phyloP scores from a whole-genome alignment of 371 early-diverging fungal genomes.

The Saksenaea oblongispora region DNA sequence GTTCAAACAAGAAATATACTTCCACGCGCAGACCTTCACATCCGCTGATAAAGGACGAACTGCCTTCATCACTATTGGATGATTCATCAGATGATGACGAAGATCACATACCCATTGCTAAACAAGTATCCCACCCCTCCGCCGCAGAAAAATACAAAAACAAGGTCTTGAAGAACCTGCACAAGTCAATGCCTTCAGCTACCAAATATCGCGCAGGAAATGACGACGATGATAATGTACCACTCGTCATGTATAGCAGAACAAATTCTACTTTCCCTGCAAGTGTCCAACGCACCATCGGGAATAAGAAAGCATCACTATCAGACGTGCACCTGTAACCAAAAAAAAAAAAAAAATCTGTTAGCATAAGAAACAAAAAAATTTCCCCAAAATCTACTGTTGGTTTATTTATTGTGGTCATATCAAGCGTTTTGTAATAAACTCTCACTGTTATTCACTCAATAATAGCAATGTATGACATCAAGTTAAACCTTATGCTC shows the following conservation, averaged over 20 bases:
- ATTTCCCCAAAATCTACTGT: neutral
- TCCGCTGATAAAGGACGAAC: neutral
- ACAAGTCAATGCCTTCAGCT: neutral
- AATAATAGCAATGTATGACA: neutral
- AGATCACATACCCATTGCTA: neutral
- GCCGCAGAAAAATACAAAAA: neutral
- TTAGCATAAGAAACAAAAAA: neutral
- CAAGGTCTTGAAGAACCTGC: neutral
- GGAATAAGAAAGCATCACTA: neutral
- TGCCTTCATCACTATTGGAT: neutral
- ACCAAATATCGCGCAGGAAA: neutral
- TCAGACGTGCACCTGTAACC: neutral
- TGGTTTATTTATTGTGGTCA: neutral
- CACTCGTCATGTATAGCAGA: neutral
- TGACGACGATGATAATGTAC: neutral
- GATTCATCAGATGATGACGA: neutral
- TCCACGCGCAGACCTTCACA: neutral
- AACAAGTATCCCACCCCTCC: neutral
- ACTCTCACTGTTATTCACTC: neutral
- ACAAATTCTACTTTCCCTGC: neutral
- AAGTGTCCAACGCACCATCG: neutral
- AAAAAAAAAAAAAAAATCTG: neutral
- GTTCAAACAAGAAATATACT: neutral
- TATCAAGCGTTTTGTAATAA: slow-evolving; percentile 6
- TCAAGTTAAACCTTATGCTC: neutral